Evolutionary conservation across 192 early-diverging fungal genomes (phyloP).

Genomic region (Gaertneriomyces sp.): DNA sequence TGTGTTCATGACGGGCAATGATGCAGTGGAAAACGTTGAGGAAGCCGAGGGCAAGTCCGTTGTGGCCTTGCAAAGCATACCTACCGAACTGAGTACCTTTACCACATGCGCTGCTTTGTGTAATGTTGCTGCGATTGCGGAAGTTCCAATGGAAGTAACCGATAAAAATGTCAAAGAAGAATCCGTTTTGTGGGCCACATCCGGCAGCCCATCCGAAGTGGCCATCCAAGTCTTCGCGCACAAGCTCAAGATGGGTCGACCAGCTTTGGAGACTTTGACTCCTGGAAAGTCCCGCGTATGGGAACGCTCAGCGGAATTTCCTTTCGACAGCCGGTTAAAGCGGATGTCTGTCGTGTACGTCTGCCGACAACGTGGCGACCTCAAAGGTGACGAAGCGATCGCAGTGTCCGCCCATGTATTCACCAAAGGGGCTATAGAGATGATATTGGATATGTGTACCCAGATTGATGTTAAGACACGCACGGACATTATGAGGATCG

Average conservation of each 20-base stretch:
- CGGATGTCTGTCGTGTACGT: slow-evolving; percentile 38
- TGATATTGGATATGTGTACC: background rate
- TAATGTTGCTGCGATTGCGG: slow-evolving; percentile 1
- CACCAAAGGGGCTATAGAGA: slow-evolving; percentile 8
- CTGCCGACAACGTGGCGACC: background rate
- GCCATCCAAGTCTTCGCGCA: slow-evolving; percentile 33
- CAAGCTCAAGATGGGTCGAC: slow-evolving; percentile 6
- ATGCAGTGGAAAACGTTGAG: background rate
- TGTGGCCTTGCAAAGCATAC: no score
- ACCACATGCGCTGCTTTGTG: slow-evolving; percentile 3
- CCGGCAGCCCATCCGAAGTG: slow-evolving; percentile 36
- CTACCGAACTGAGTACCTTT: background rate
- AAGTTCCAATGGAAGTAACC: no score
- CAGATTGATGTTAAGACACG: background rate
- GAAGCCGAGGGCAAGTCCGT: background rate
- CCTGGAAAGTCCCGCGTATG: slow-evolving; percentile 10
- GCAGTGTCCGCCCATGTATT: background rate
- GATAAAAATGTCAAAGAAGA: no score
- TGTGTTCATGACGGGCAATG: background rate
- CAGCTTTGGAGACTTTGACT: background rate
- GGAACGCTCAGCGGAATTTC: slow-evolving; percentile 25
- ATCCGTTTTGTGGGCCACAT: slow-evolving; percentile 18
- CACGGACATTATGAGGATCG: background rate
- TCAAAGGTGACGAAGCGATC: background rate
- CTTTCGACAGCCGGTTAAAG: slow-evolving; percentile 32